These are phyloP conservation scores for Brassica cretica DNA, from an alignment of 345 rosid genomes.

Conservation along the genomic window DNA sequence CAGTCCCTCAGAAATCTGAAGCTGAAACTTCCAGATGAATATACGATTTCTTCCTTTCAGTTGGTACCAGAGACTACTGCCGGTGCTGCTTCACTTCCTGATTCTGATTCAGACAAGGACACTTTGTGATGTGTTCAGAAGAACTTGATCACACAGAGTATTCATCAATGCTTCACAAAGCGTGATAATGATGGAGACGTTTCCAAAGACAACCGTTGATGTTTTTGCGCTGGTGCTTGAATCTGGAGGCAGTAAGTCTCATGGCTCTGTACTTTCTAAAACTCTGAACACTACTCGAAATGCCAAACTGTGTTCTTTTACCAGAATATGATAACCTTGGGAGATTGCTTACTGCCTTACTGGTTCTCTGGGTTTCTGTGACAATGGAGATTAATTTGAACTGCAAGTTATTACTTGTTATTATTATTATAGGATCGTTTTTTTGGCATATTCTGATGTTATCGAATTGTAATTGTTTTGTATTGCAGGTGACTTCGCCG, in stretches of 20 bases:
- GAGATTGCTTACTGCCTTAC: too few species aligned
- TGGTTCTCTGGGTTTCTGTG: too few species aligned
- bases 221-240: neutral
- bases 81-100: conserved; percentile 29
- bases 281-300: neutral
- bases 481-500: conserved; percentile 84
- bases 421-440: neutral
- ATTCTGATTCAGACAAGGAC: conserved; percentile 65
- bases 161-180: too few species aligned
- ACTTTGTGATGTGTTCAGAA: conserved; percentile 42
- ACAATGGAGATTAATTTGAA: too few species aligned
- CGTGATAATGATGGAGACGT: conserved; percentile 26
- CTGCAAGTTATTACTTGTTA: too few species aligned
- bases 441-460: conserved; percentile 7
- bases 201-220: conserved; percentile 93
- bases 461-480: conserved; percentile 6
- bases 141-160: too few species aligned
- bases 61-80: conserved; percentile 65
- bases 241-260: neutral
- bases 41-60: conserved; percentile 60
- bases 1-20: conserved; percentile 61
- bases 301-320: neutral
- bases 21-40: conserved; percentile 37
- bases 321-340: too few species aligned
- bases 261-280: neutral